Percentiles rank a stretch among this genome's conserved stretches.
These are phyloP conservation scores for Trametopsis cervina DNA, from an alignment of 768 basidiomycete genomes.

Conservation along the genomic window DNA sequence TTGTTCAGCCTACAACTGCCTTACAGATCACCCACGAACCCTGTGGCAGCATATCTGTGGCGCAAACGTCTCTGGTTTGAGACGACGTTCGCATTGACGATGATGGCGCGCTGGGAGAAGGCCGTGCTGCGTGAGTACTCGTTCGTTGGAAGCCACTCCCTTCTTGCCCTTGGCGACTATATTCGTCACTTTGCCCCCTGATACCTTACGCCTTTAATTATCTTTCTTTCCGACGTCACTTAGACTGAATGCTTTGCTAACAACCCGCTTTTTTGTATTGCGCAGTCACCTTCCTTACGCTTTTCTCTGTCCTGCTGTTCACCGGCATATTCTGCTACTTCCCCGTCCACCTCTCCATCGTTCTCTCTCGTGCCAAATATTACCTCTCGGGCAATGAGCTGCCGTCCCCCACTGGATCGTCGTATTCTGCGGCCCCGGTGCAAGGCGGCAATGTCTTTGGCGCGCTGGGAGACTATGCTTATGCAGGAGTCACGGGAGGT, in stretches of 20 bases:
- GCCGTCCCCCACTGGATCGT: too few species aligned
- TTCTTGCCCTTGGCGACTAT: too few species aligned
- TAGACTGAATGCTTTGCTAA: too few species aligned
- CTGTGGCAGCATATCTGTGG: constrained; percentile 31
- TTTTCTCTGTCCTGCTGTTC: constrained; percentile 38
- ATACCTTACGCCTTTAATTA: too few species aligned
- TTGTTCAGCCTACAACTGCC: constrained; percentile 19
- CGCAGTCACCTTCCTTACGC: constrained; percentile 34
- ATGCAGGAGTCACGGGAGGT: too few species aligned
- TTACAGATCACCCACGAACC: constrained; percentile 16
- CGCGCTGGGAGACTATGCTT: too few species aligned
- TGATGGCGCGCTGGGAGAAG: constrained; percentile 67
- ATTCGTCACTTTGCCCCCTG: too few species aligned
- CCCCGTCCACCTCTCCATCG: constrained; percentile 47
- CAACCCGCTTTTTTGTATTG: background rate
- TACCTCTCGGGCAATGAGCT: constrained; percentile 53
- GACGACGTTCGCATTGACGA: constrained; percentile 52
- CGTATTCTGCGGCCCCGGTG: too few species aligned
- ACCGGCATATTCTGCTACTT: constrained; percentile 49
- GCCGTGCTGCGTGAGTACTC: constrained; percentile 42
- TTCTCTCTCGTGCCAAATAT: constrained; percentile 49
- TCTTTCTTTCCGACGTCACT: too few species aligned
- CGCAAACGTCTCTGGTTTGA: constrained; percentile 48
- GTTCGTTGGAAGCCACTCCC: background rate
- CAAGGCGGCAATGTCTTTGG: too few species aligned